Evolutionary conservation across 208 protist genomes (phyloP), one percentile per base, ranked within the genome.

Genomic region (Trypanosoma cruzi): DNA sequence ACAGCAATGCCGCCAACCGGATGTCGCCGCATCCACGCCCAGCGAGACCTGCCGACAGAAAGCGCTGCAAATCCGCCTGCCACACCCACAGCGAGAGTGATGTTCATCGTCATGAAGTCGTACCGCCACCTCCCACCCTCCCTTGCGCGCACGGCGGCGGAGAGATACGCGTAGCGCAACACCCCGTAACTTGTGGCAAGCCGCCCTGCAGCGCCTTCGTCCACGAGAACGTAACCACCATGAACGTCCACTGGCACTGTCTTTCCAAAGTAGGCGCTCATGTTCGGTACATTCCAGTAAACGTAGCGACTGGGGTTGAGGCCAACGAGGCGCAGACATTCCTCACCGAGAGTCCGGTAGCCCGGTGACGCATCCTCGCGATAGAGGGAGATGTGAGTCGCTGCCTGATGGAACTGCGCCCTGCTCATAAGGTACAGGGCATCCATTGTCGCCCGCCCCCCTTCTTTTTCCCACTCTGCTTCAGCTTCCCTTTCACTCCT

Each of bases 81-180:
- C 10, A 75, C 73, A 16, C 86, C 88, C 7, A 84, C 50, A 34
- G 65, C 71, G 32, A 94, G 84, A 11, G 85, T 81, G n/a, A 71
- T 29, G 73, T 94, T 94, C 88, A 94, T 94, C 18, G 85, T 84
- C 65, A 73, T 84, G 62, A 91, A 92, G 59, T 94, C 88, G 67
- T 94, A 94, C 4, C 84, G 80, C 85, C 83, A 92, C 24, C 88
- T 75, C 22, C 88, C 88, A 29, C 88, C 88, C 57, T 86, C 79
- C 65, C 79, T 78, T 20, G 80, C 83, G 3, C 88, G 88, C 40
- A 86, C 84, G 0, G 88, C 88, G 34, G 80, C 73, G 22, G 84
- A 71, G 16, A 92, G 76, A 22, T 85, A 73, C 7, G 85, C 81
- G 63, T 91, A 94, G 52, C 88, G 88, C 54, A 94, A 71, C 70